Conservation (phyloP, 2,329 filamentous ascomycete genomes). For the Sporothrix brasiliensis region DNA sequence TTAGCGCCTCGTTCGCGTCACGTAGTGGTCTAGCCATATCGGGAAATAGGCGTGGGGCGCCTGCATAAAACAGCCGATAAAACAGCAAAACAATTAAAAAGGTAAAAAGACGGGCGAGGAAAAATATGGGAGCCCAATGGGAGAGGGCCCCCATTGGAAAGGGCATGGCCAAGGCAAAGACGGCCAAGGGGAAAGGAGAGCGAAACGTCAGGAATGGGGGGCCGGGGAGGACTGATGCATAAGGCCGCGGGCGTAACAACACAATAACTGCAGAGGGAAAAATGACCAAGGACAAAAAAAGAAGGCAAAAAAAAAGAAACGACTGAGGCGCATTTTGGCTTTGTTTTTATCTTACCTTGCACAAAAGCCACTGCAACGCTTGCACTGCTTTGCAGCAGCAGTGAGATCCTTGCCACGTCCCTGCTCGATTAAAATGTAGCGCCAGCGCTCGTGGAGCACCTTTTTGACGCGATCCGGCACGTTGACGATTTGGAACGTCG, state of each 20-base stretch:
- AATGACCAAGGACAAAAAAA: not conserved
- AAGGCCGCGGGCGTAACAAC: not conserved
- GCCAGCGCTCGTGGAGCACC: constrained; percentile 94
- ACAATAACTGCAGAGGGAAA: not conserved
- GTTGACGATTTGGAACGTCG: constrained; percentile 89
- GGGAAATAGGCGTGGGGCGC: constrained; percentile 33
- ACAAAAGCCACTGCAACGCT: constrained; percentile 87
- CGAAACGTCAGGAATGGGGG: constrained; percentile 16
- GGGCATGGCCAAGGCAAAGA: constrained; percentile 10
- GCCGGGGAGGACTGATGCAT: not conserved
- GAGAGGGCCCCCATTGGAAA: constrained; percentile 2
- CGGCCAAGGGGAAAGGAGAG: not conserved
- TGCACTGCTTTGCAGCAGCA: constrained; percentile 93
- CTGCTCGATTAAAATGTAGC: constrained; percentile 91
- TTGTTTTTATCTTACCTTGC: constrained; percentile 67
- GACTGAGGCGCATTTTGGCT: not conserved
- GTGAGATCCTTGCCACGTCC: constrained; percentile 93
- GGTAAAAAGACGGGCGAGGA: constrained; percentile 19
- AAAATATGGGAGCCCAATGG: constrained; percentile 18
- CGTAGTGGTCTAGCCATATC: constrained; percentile 31
- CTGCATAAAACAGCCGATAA: constrained; percentile 34
- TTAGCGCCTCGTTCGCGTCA: constrained; percentile 36
- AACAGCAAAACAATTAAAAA: constrained; percentile 31
- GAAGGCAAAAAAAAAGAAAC: not conserved
- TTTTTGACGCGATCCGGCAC: constrained; percentile 94